Conservation (phyloP, 441 rosid species). For the Biscutella auriculata region DNA sequence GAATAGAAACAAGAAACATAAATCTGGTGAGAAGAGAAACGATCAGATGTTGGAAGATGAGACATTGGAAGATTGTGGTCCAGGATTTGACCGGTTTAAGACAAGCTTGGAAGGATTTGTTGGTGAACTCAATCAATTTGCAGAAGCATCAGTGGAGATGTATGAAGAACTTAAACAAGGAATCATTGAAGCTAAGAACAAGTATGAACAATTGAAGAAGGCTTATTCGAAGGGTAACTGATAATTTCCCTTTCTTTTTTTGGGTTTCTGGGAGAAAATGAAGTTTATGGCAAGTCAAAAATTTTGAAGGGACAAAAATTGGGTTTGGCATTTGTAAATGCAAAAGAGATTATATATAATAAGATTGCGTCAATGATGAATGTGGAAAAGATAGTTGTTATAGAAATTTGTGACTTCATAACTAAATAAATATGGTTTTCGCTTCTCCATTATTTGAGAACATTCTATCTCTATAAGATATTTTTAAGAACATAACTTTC, state of each 20-base stretch:
- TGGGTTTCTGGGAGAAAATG: background rate
- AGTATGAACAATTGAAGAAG: conserved; percentile 17
- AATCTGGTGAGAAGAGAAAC: conserved; percentile 21
- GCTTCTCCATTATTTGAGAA: too few relatives aligned
- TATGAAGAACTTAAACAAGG: conserved; percentile 33
- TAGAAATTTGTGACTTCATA: background rate
- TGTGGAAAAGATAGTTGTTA: background rate
- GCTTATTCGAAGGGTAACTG: conserved; percentile 13
- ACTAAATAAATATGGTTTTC: background rate
- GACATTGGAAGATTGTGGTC: conserved; percentile 35
- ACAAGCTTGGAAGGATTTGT: conserved; percentile 43
- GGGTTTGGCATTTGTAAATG: conserved; percentile 23
- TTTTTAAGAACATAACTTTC: too few relatives aligned
- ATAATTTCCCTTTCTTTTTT: too few relatives aligned
- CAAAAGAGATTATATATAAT: conserved; percentile 14
- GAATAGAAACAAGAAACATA: conserved; percentile 46
- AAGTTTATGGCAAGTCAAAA: background rate
- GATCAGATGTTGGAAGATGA: conserved; percentile 42
- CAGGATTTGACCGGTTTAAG: conserved; percentile 43
- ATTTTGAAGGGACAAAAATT: conserved; percentile 12
- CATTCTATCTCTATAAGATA: too few relatives aligned
- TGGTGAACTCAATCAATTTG: conserved; percentile 36
- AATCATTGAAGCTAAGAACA: conserved; percentile 36
- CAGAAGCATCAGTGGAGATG: conserved; percentile 42
- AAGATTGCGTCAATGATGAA: background rate